These are phyloP conservation scores for Ascochyta viciae-villosae DNA, from an alignment of 2,329 filamentous ascomycete genomes.

Conservation along the genomic window DNA sequence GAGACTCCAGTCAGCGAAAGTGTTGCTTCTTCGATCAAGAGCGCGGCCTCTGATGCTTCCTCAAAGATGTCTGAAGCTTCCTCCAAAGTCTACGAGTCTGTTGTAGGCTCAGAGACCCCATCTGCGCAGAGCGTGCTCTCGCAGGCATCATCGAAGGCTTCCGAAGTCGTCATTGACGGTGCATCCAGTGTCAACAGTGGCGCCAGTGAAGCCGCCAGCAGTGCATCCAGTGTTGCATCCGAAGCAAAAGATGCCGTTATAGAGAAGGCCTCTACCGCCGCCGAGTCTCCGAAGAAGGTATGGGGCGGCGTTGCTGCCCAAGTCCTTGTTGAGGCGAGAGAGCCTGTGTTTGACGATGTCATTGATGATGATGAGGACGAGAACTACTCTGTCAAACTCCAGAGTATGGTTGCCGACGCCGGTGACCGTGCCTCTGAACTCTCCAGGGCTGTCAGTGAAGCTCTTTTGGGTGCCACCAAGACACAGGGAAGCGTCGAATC, in stretches of 20 bases:
- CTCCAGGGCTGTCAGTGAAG: conserved; percentile 64
- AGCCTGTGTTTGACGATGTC: conserved; percentile 59
- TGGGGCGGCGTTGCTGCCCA: conserved; percentile 63
- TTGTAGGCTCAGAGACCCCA: conserved; percentile 26
- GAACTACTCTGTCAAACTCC: conserved; percentile 59
- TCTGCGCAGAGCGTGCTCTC: conserved; percentile 31
- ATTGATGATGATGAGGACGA: conserved; percentile 56
- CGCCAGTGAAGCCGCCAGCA: conserved; percentile 24
- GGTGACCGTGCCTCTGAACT: conserved; percentile 61
- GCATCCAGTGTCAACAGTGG: conserved; percentile 26
- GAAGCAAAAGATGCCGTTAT: conserved; percentile 28
- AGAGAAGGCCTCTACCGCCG: conserved; percentile 33
- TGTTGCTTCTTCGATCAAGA: conserved; percentile 47
- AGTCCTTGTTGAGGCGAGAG: conserved; percentile 55
- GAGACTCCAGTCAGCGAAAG: conserved; percentile 43
- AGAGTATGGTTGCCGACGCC: conserved; percentile 59
- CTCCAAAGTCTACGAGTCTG: conserved; percentile 33
- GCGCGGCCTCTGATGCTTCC: conserved; percentile 44
- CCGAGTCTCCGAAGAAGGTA: conserved; percentile 56
- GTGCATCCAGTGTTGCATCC: conserved; percentile 27
- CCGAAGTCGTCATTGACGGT: conserved; percentile 1
- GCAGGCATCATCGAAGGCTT: conserved; percentile 28
- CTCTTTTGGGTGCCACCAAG: conserved; percentile 55
- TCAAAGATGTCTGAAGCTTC: conserved; percentile 30
- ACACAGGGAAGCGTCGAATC: conserved; percentile 58